phyloP scores from a whole-genome alignment of 306 rosid species.

The Prunus campanulata region DNA sequence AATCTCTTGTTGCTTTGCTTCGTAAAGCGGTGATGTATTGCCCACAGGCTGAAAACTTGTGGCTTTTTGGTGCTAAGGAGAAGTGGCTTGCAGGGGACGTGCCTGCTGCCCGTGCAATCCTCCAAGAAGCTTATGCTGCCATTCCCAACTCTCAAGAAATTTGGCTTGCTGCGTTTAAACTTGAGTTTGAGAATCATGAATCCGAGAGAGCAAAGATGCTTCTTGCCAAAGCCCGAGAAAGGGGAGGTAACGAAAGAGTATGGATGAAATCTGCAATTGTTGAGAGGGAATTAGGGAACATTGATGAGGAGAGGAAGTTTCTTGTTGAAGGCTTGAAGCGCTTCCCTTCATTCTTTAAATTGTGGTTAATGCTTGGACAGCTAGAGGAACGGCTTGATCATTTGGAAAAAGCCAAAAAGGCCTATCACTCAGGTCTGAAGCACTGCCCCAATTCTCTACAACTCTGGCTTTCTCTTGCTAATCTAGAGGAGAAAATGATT shows the following conservation, averaged over 20 bases:
- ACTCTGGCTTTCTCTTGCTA: slow-evolving; percentile 78
- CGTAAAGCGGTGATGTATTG: background rate
- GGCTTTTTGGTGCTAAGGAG: slow-evolving; percentile 97
- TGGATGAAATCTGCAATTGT: slow-evolving; percentile 96
- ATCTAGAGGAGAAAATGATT: slow-evolving; percentile 72
- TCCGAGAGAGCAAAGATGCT: slow-evolving; percentile 85
- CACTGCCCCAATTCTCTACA: slow-evolving; percentile 63
- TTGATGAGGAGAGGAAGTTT: slow-evolving; percentile 70
- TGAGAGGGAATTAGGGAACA: slow-evolving; percentile 75
- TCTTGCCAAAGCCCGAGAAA: slow-evolving; percentile 74
- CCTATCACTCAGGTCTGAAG: slow-evolving; percentile 65
- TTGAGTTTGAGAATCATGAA: slow-evolving; percentile 86
- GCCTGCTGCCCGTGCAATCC: slow-evolving; percentile 78
- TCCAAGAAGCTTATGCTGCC: slow-evolving; percentile 85
- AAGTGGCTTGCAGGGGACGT: slow-evolving; percentile 96
- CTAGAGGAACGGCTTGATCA: slow-evolving; percentile 69
- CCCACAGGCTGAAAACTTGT: slow-evolving; percentile 83
- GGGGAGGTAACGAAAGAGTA: slow-evolving; percentile 80
- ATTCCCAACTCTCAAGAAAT: slow-evolving; percentile 85
- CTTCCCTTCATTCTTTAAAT: slow-evolving; percentile 73
- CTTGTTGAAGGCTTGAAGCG: slow-evolving; percentile 67
- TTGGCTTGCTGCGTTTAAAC: slow-evolving; percentile 88
- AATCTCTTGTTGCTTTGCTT: slow-evolving; percentile 14
- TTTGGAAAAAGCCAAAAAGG: slow-evolving; percentile 65
- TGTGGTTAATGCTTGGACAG: slow-evolving; percentile 95